Evolutionary conservation across 768 basidiomycete genomes (phyloP).

Genomic region (Mycena olivaceomarginata): DNA sequence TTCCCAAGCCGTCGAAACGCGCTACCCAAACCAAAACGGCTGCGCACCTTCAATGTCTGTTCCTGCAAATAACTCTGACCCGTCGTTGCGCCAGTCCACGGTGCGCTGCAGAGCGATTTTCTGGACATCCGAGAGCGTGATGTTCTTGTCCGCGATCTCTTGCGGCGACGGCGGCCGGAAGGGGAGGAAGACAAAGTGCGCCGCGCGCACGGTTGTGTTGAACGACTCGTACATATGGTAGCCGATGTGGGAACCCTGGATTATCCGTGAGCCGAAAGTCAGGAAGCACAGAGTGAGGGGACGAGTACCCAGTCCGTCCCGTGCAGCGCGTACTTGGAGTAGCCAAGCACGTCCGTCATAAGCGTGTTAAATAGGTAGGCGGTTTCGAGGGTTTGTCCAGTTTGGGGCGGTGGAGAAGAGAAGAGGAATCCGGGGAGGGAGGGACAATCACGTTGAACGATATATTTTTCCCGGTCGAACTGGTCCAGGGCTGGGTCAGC

Average conservation of each 20-base stretch:
- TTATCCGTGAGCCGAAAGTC: not conserved
- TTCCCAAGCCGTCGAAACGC: not conserved
- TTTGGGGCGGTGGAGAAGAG: slow-evolving; percentile 39
- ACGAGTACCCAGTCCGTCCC: slow-evolving; percentile 49
- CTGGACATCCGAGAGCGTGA: slow-evolving; percentile 19
- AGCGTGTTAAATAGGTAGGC: slow-evolving; percentile 50
- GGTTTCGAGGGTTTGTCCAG: slow-evolving; percentile 49
- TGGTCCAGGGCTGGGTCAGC: slow-evolving; percentile 17
- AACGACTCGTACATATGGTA: slow-evolving; percentile 32
- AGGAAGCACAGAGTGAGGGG: not conserved
- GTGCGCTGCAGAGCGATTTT: slow-evolving; percentile 25
- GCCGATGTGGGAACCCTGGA: slow-evolving; percentile 14
- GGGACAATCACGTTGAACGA: slow-evolving; percentile 30
- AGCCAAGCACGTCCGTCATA: slow-evolving; percentile 51
- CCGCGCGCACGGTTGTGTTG: slow-evolving; percentile 18
- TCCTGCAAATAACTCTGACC: slow-evolving; percentile 25
- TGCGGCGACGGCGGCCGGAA: slow-evolving; percentile 23
- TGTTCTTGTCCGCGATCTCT: slow-evolving; percentile 27
- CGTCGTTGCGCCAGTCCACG: slow-evolving; percentile 16
- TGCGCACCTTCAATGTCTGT: slow-evolving; percentile 9
- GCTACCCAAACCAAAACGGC: too few relatives aligned
- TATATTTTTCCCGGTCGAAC: slow-evolving; percentile 3
- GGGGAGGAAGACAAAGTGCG: slow-evolving; percentile 30
- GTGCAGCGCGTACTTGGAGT: slow-evolving; percentile 47
- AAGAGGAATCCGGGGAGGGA: slow-evolving; percentile 47